Conservation (phyloP, 371 early-diverging fungal genomes). For the Mucor sp. region DNA sequence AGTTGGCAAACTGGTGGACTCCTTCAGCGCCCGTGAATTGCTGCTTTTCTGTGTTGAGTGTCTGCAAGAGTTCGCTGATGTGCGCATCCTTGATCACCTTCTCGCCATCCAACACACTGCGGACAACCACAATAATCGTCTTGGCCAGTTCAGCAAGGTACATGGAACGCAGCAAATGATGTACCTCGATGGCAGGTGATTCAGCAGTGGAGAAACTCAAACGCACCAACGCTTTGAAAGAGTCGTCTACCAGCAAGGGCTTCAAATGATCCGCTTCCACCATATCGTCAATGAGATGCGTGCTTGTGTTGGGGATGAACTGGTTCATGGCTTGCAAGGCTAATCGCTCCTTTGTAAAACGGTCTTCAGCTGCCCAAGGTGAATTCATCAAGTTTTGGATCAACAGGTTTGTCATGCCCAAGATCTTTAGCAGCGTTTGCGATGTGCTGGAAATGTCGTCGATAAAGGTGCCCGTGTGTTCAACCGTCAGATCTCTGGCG, state of each 20-base stretch:
- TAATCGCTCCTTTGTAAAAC: conserved; percentile 20
- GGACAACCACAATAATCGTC: conserved; percentile 44
- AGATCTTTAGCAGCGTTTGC: conserved; percentile 61
- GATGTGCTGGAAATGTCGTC: conserved; percentile 61
- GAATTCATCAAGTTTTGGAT: conserved; percentile 35
- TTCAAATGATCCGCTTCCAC: neutral
- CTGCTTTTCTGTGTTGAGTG: conserved; percentile 6
- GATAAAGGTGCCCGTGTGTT: conserved; percentile 58
- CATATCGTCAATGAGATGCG: neutral
- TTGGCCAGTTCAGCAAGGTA: conserved; percentile 68
- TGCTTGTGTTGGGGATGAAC: conserved; percentile 16
- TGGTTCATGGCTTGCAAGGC: conserved; percentile 15
- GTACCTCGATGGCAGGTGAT: conserved; percentile 45
- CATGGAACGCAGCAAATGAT: conserved; percentile 65
- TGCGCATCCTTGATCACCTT: conserved; percentile 10
- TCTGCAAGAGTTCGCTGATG: conserved; percentile 3
- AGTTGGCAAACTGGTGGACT: conserved; percentile 12
- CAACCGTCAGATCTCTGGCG: conserved; percentile 39
- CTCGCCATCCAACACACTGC: conserved; percentile 15
- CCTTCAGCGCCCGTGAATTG: conserved; percentile 2
- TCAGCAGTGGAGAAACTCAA: conserved; percentile 49
- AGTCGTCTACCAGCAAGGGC: conserved; percentile 68
- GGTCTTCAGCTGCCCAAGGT: conserved; percentile 30
- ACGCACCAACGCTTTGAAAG: conserved; percentile 63
- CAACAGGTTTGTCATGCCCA: conserved; percentile 55